These are phyloP conservation scores for Calonectria montana DNA, from an alignment of 2,329 filamentous ascomycete species.

Conservation along the genomic window DNA sequence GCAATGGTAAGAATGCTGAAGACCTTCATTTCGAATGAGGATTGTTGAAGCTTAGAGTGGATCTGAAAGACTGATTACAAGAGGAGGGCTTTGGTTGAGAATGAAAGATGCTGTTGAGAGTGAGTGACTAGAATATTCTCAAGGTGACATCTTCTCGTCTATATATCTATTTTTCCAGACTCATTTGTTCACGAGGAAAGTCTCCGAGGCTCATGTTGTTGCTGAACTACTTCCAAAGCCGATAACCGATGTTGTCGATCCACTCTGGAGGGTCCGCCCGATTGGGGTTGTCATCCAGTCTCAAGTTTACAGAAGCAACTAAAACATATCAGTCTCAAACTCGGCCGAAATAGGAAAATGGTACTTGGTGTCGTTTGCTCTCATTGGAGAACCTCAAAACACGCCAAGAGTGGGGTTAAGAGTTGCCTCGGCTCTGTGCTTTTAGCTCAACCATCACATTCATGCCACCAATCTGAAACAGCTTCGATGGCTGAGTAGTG, in stretches of 20 bases:
- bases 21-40: neutral
- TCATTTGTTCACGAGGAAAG: neutral
- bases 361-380: neutral
- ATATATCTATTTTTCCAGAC: neutral
- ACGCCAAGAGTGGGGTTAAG: neutral
- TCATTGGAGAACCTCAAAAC: neutral
- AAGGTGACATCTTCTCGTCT: neutral
- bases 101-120: neutral
- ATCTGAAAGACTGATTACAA: neutral
- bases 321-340: neutral
- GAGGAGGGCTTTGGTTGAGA: neutral
- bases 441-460: neutral
- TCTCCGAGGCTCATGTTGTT: neutral
- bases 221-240: too few relatives aligned
- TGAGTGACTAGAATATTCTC: neutral
- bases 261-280: neutral
- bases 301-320: neutral
- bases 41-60: neutral
- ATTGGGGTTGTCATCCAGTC: neutral
- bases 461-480: neutral
- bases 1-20: neutral
- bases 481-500: neutral
- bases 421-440: neutral
- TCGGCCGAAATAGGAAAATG: neutral
- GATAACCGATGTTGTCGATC: neutral